Evolutionary conservation across 116 monocot genomes (phyloP), one percentile per base, ranked within the genome.

Genomic region (Posidonia oceanica): DNA sequence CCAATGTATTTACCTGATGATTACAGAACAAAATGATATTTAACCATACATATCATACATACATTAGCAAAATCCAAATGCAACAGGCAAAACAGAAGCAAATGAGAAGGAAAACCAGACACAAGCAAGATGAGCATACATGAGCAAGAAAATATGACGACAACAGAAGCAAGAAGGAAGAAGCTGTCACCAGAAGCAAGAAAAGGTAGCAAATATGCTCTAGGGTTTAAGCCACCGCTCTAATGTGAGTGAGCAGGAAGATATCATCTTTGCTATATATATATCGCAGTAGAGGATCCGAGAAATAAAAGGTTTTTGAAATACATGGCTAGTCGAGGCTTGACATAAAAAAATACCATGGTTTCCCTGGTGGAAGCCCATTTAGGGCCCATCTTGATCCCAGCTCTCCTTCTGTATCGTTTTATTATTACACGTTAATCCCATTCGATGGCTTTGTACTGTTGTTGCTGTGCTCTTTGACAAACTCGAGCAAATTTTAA

Each of bases 221-320:
- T 58, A 58, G 58, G 58, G 58, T 58, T 58, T 57, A 57, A 57
- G 57, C 57, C 57, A n/a, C 57, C 57, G 20, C 57, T 16, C 2
- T 16, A 17, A 5, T 58, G 58, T 21, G 21, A 58, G 58, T 21
- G 21, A 58, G 0, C 18, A 58, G 21, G 58, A 17, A 20, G 10
- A 16, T 4, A 2, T 2, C 58, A 21, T 5, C 7, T 17, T 4
- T 20, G 18, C 17, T 17, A 17, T 0, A 2, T 0, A 2, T 58
- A 7, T 17, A 58, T 58, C 17, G 58, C 21, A 58, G 18, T 3
- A 58, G 17, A 6, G 58, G 58, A 58, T n/a, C 58, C 58, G 58
- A 58, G 58, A 58, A 58, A 21, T n/a, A 21, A 20, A 18, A 18
- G 0, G 21, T 17, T 58, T 58, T 58, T 29, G 29, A 29, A 29